Evolutionary conservation across 768 basidiomycete genomes (phyloP), one percentile per base, ranked within the genome.

Genomic region (Hydnum rufescens): DNA sequence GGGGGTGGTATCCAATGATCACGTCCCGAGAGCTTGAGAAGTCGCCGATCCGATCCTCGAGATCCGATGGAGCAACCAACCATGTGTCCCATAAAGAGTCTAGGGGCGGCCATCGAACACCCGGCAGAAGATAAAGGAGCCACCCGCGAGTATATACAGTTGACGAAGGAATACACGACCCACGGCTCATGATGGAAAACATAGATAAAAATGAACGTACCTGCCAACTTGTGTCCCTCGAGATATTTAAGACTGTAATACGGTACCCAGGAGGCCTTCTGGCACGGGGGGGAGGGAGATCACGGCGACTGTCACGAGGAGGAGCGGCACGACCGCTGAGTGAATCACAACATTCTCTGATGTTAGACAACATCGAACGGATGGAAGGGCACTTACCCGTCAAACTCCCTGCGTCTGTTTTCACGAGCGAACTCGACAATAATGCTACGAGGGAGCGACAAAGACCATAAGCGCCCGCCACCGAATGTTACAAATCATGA

Each of bases 141-240:
- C n/a, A n/a, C n/a, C n/a, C n/a, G n/a, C n/a, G n/a, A n/a, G n/a
- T n/a, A n/a, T n/a, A n/a, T n/a, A n/a, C n/a, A n/a, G n/a, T n/a
- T n/a, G n/a, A n/a, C n/a, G n/a, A n/a, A n/a, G n/a, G n/a, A n/a
- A n/a, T n/a, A n/a, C n/a, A n/a, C n/a, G n/a, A n/a, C n/a, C n/a
- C n/a, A n/a, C n/a, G 34, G 19, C 19, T 39, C 8, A 19, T 39
- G 8, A 39, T 8, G 34, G 8, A 39, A 19, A 26, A 8, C 49
- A 25, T 30, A 30, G 32, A 28, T 29, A 32, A 34, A 13, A 6
- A 50, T 50, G 42, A 54, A 50, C 83, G 70, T 78, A 97, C 92
- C 89, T 97, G 92, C 92, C 92, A 97, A 66, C 90, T 95, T 44
- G 89, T 93, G 64, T 92, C 86, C 63, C 83, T 80, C 58, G 89